These are phyloP conservation scores for Colletotrichum paranaense DNA, from an alignment of 2,329 filamentous ascomycete genomes.

Conservation along the genomic window DNA sequence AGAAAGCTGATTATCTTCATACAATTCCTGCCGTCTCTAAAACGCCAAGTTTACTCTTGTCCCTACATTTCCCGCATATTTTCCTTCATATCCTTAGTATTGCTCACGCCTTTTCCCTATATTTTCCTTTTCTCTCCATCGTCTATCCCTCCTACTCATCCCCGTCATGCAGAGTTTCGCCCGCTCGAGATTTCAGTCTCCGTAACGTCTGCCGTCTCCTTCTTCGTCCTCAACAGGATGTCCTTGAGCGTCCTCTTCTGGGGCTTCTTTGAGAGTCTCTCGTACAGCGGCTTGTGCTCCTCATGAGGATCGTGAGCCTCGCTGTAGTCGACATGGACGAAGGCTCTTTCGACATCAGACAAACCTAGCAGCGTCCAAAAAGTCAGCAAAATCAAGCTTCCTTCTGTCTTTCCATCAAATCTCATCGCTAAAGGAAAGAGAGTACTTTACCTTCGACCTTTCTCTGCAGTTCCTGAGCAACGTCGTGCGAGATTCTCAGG, in stretches of 20 bases:
- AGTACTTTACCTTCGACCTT: slow-evolving; percentile 63
- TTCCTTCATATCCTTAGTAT: background rate
- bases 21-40: background rate
- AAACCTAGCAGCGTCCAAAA: slow-evolving; percentile 38
- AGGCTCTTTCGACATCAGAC: slow-evolving; percentile 54
- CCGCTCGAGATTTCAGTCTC: slow-evolving; percentile 22
- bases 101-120: background rate
- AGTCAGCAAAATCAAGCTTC: background rate
- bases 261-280: slow-evolving; percentile 42
- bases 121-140: background rate
- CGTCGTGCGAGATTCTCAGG: slow-evolving; percentile 68
- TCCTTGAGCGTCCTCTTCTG: slow-evolving; percentile 46
- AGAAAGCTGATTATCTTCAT: slow-evolving; percentile 8
- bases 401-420: too few relatives aligned
- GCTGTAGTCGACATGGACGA: slow-evolving; percentile 57
- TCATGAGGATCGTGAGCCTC: slow-evolving; percentile 49
- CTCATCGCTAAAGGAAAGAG: background rate
- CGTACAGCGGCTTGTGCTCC: slow-evolving; percentile 55
- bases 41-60: slow-evolving; percentile 9
- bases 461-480: slow-evolving; percentile 68
- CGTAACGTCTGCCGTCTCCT: slow-evolving; percentile 20
- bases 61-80: background rate
- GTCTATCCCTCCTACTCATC: background rate
- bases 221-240: slow-evolving; percentile 40
- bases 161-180: slow-evolving; percentile 1